A percentile compares a stretch with the other conserved stretches of the same genome.
phyloP scores from a whole-genome alignment of 192 early-diverging fungal genomes.

The Mortierella hygrophila region DNA sequence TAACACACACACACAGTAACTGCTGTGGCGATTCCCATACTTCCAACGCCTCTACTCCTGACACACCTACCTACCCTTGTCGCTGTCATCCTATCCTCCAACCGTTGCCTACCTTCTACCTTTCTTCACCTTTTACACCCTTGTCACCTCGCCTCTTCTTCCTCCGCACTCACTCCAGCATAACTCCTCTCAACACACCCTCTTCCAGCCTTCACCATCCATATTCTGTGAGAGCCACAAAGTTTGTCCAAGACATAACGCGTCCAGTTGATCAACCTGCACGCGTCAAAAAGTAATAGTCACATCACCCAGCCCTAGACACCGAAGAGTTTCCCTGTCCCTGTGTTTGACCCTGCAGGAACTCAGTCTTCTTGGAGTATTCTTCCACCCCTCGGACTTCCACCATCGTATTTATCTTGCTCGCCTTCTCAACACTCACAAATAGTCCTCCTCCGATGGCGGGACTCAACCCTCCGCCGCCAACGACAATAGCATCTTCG shows the following conservation, averaged over 20 bases:
- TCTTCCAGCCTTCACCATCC: background rate
- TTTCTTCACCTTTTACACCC: background rate
- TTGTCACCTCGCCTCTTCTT: background rate
- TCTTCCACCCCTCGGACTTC: background rate
- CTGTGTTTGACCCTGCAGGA: too few relatives aligned
- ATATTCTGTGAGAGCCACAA: background rate
- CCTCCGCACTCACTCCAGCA: background rate
- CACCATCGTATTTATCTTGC: background rate
- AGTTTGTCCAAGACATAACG: background rate
- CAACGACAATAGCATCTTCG: background rate
- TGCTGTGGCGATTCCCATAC: background rate
- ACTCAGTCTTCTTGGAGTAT: too few relatives aligned
- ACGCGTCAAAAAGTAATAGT: constrained; percentile 1
- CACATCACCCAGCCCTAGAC: background rate
- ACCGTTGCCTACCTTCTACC: background rate
- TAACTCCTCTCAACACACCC: background rate
- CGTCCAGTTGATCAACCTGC: background rate
- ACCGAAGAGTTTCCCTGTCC: background rate
- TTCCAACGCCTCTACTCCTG: background rate
- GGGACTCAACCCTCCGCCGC: background rate
- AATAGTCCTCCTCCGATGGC: background rate
- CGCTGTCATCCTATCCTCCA: background rate
- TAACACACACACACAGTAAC: background rate
- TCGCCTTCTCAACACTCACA: background rate
- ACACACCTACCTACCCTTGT: background rate